These are phyloP conservation scores for Diatrype stigma DNA, from an alignment of 2,329 filamentous ascomycete species.

Conservation along the genomic window DNA sequence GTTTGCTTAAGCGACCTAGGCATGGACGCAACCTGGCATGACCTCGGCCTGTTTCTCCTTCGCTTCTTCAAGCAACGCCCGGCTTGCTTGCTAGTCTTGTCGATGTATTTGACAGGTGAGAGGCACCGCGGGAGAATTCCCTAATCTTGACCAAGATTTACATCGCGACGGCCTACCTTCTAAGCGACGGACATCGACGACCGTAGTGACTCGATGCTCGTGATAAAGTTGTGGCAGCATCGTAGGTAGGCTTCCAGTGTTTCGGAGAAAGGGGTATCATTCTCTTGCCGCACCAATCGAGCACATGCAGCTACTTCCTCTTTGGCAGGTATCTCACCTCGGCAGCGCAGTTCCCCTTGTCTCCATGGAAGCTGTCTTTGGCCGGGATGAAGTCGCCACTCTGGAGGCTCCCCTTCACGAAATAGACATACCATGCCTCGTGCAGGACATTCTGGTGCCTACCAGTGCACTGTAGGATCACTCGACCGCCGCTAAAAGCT, in stretches of 20 bases:
- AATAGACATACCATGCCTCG: slow-evolving; percentile 51
- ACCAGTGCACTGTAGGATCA: slow-evolving; percentile 40
- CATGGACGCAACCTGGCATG: no score
- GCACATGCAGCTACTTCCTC: slow-evolving; percentile 7
- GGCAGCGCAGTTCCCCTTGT: slow-evolving; percentile 35
- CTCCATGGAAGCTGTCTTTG: slow-evolving; percentile 32
- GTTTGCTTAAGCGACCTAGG: no score
- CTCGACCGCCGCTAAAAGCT: slow-evolving; percentile 38
- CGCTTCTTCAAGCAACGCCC: no score
- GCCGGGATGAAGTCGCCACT: slow-evolving; percentile 44
- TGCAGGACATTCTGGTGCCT: slow-evolving; percentile 36
- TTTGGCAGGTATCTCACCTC: slow-evolving; percentile 39
- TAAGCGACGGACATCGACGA: neutral
- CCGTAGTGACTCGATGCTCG: neutral
- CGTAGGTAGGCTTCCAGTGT: no score
- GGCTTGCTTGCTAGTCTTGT: no score
- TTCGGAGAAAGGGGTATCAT: neutral
- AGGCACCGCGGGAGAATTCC: no score
- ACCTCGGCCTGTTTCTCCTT: no score
- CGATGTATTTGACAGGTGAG: no score
- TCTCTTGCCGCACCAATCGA: neutral
- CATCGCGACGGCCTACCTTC: neutral
- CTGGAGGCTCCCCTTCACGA: slow-evolving; percentile 48
- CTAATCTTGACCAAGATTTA: neutral
- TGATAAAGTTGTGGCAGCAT: neutral